Conservation (phyloP, 2,329 filamentous ascomycete species). For the Pseudogymnoascus sp. region DNA sequence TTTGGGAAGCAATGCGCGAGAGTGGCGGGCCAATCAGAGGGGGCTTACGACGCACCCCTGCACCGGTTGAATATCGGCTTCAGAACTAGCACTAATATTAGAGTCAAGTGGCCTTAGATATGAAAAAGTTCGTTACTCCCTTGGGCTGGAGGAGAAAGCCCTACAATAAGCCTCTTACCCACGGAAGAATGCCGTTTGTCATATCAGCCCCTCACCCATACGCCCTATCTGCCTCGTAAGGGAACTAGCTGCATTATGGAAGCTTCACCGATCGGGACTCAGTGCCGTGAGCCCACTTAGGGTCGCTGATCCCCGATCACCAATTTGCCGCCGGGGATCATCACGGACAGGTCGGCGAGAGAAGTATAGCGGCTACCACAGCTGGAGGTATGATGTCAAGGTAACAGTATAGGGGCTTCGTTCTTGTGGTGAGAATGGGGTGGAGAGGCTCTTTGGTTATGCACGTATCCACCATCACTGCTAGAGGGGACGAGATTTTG, state of each 20-base stretch:
- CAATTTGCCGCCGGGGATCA: background rate
- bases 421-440: background rate
- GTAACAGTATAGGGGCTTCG: too few species aligned
- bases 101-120: background rate
- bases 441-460: background rate
- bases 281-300: background rate
- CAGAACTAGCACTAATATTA: background rate
- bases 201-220: background rate
- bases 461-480: background rate
- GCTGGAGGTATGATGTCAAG: background rate
- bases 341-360: background rate
- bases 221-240: background rate
- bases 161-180: background rate
- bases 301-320: background rate
- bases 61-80: background rate
- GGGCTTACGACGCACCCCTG: background rate
- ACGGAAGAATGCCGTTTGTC: background rate
- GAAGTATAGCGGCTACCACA: background rate
- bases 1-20: slow-evolving; percentile 5
- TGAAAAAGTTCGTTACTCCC: background rate
- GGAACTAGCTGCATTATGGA: background rate
- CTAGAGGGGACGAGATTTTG: background rate
- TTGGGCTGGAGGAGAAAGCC: background rate
- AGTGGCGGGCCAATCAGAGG: background rate
- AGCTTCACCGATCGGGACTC: background rate